A percentile compares a stretch with the other conserved stretches of the same genome.
Evolutionary conservation across 305 asterid species (phyloP).

Genomic region (Fraxinus nigra): DNA sequence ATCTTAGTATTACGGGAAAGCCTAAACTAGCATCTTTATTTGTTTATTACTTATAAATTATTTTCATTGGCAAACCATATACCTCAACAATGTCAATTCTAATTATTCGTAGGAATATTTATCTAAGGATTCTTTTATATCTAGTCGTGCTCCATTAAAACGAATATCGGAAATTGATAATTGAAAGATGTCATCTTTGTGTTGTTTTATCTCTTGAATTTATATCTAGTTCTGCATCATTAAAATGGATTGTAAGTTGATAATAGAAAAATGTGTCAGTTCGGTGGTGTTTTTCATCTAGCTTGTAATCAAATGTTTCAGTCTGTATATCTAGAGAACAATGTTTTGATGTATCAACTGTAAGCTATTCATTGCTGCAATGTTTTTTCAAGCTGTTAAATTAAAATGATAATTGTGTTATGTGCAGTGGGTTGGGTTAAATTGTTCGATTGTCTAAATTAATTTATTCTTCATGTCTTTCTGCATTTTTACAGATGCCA

Average conservation of each 20-base stretch:
- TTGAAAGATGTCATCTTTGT: not conserved
- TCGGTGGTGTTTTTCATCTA: not conserved
- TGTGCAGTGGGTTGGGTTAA: not conserved
- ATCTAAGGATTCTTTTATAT: not conserved
- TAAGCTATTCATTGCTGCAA: not conserved
- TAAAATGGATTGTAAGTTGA: not conserved
- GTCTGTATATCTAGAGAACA: not conserved
- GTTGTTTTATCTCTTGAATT: not conserved
- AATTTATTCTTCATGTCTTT: not conserved
- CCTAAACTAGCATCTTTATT: not conserved
- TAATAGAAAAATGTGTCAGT: not conserved
- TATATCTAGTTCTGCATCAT: not conserved
- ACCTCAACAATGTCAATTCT: not conserved
- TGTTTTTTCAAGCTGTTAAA: not conserved
- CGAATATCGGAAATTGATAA: not conserved
- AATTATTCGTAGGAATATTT: not conserved
- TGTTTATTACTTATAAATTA: not conserved
- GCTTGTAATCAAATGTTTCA: not conserved
- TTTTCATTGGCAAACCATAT: not conserved
- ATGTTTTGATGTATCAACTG: not conserved
- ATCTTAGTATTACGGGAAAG: not conserved
- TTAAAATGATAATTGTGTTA: not conserved
- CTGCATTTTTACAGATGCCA: conserved; percentile 55
- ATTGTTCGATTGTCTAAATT: not conserved
- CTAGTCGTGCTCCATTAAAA: not conserved